Conservation (phyloP, 208 protist genomes). For the Crithidia sp. region DNA sequence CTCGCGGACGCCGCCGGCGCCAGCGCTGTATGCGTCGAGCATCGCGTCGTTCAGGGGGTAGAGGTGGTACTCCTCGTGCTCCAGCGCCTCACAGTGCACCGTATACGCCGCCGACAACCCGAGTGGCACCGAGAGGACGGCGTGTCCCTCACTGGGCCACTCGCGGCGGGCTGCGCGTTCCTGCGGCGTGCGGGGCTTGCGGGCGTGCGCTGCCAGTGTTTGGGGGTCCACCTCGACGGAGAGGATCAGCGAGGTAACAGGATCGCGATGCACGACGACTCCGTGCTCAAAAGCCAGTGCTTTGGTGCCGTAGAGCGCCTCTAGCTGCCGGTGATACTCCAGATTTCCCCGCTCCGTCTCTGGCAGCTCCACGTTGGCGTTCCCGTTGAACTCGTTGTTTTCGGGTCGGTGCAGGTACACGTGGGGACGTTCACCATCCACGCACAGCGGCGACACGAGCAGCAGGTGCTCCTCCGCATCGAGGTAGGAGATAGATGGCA, state of each 20-base stretch:
- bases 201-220: slow-evolving; percentile 6
- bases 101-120: slow-evolving; percentile 49
- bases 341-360: slow-evolving; percentile 24
- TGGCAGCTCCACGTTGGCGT: slow-evolving; percentile 13
- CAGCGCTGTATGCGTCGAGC: background rate
- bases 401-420: slow-evolving; percentile 55
- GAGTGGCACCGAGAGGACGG: slow-evolving; percentile 47
- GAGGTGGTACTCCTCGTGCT: slow-evolving; percentile 62
- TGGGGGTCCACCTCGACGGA: slow-evolving; percentile 48
- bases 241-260: slow-evolving; percentile 23
- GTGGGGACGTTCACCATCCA: slow-evolving; percentile 26
- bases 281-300: slow-evolving; percentile 25
- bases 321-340: slow-evolving; percentile 41
- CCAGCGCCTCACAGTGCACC: slow-evolving; percentile 39
- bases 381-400: slow-evolving; percentile 49
- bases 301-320: slow-evolving; percentile 39
- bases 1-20: background rate
- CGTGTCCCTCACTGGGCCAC: slow-evolving; percentile 26
- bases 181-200: slow-evolving; percentile 12
- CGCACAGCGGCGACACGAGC: slow-evolving; percentile 47
- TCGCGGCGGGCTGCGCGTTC: slow-evolving; percentile 31
- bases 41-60: slow-evolving; percentile 35
- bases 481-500: slow-evolving; percentile 40
- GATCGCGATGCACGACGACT: slow-evolving; percentile 48
- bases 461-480: slow-evolving; percentile 39